Evolutionary conservation across 805 yeast species (phyloP), one percentile per base, ranked within the genome.

Genomic region (Dipodascus geniculatus): DNA sequence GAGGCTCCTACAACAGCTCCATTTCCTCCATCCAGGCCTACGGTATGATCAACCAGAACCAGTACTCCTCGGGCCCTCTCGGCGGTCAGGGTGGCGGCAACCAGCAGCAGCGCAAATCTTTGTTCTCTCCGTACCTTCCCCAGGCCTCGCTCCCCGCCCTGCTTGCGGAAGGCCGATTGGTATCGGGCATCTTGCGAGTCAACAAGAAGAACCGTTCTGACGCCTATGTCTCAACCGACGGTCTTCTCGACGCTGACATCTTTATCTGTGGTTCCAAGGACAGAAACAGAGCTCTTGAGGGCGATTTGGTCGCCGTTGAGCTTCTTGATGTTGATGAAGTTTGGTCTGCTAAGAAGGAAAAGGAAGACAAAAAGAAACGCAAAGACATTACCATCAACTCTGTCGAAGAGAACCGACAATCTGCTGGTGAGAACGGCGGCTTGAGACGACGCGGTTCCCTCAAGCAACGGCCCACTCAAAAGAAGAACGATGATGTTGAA

Each of bases 211-310:
- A 93, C 68, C 78, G 99, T 62, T 88, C 96, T 1, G 98, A 93
- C 70, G 99, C 99, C 0, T 93, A 95, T 70, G 98, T 93, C n/a
- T 82, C 96, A 3, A 91, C 98, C 0, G 97, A 90, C 67, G 96
- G 96, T 1, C 77, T 90, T 31, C 76, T 93, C 58, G 99, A 93
- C 69, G 95, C 99, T 0, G 99, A 93, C 68, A 88, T 93, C 57
- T 93, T 89, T 65, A 93, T 93, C 60, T 93, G 98, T 73, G 99
- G 99, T 9, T 90, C 98, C 9, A 93, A 93, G 68, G 99, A 93
- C 70, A 85, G 99, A 68, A 93, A 93, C 69, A 82, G 99, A 67
- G 98, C 99, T 1, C 73, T 93, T 53, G 99, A 93, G 69, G 96
- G 97, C 54, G 99, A 93, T 67, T 72, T 88, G 51, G 99, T 93